Base-by-base conservation (phyloP, 352 stramenopile genomes). In the Globisporangium camurandrum region DNA sequence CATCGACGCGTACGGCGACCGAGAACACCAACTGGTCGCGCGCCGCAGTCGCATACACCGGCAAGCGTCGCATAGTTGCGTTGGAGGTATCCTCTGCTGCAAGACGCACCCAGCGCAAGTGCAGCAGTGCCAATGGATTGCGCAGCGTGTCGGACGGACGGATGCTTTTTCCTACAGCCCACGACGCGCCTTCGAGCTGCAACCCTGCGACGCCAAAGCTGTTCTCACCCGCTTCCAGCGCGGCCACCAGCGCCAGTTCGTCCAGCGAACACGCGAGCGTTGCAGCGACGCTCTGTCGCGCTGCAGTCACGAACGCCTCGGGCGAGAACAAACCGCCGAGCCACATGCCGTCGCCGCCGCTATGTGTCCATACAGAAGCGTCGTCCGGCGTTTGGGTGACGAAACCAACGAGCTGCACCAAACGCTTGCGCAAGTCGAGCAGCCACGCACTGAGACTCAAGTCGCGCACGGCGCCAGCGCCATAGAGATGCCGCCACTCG, bases 291-390 rank as follows among this genome's bases (percentile, higher is more conserved):
- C 83, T 81, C 72, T 98, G 93, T 4, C 93, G 73, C 5, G 78
- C 94, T 4, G 91, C 90, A 5, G 88, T 97, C 38, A 98, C 71
- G 37, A 97, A 97, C 33, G 88, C 88, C 50, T 97, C 92, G 7
- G 93, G 88, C 8, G 80, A 95, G 55, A 97, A 96, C 33, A 98
- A 69, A 0, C 88, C 86, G n/a, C 92, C 92, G 20, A 97, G 63
- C 88, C 91, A 97, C 41, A 97, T 76, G 20, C 78, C 73, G 22
- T 46, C 46, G n/a, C n/a, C n/a, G n/a, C n/a, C n/a, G n/a, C n/a
- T n/a, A n/a, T n/a, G n/a, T n/a, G n/a, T n/a, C n/a, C n/a, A n/a
- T n/a, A n/a, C n/a, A n/a, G n/a, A n/a, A n/a, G n/a, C n/a, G n/a
- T n/a, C n/a, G n/a, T n/a, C n/a, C 22, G 61, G 31, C 16, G 55